These are phyloP conservation scores for Blastomyces percursus DNA, from an alignment of 2,329 filamentous ascomycete genomes.

Conservation along the genomic window DNA sequence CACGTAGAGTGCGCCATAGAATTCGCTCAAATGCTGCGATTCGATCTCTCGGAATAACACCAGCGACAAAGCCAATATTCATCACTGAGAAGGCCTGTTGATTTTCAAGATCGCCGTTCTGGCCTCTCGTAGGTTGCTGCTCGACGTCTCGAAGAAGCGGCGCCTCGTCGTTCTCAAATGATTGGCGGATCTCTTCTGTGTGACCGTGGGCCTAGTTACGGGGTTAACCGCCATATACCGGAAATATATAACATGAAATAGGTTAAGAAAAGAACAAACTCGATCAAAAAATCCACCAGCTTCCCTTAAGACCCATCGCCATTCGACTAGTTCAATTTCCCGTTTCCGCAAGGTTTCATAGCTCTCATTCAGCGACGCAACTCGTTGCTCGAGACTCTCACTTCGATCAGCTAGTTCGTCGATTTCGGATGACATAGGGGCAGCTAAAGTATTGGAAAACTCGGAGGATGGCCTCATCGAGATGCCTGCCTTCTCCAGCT, in stretches of 20 bases:
- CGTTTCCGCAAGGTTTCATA: constrained; percentile 98
- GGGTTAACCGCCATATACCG: constrained; percentile 2
- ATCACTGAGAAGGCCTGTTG: constrained; percentile 84
- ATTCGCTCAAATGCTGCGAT: constrained; percentile 96
- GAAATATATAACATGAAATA: neutral
- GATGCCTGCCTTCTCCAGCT: constrained; percentile 91
- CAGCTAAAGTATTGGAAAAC: constrained; percentile 73
- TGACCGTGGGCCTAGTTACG: constrained; percentile 66
- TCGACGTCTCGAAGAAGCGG: constrained; percentile 89
- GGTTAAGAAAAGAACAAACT: constrained; percentile 22
- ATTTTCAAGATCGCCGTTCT: constrained; percentile 50
- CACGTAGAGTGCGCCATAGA: constrained; percentile 89
- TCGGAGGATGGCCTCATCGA: constrained; percentile 82
- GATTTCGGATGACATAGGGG: constrained; percentile 86
- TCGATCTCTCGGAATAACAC: constrained; percentile 85
- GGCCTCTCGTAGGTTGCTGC: constrained; percentile 53
- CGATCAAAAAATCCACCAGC: constrained; percentile 96
- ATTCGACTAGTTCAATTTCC: constrained; percentile 92
- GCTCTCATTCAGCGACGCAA: constrained; percentile 88
- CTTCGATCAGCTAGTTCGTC: constrained; percentile 89
- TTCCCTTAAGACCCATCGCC: constrained; percentile 95
- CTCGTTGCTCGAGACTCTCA: constrained; percentile 81
- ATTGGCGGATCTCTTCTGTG: constrained; percentile 90
- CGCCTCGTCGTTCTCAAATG: constrained; percentile 77
- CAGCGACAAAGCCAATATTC: constrained; percentile 97